Evolutionary conservation across 768 basidiomycete species (phyloP), one percentile per base, ranked within the genome.

Genomic region (Trametes sanguinea): DNA sequence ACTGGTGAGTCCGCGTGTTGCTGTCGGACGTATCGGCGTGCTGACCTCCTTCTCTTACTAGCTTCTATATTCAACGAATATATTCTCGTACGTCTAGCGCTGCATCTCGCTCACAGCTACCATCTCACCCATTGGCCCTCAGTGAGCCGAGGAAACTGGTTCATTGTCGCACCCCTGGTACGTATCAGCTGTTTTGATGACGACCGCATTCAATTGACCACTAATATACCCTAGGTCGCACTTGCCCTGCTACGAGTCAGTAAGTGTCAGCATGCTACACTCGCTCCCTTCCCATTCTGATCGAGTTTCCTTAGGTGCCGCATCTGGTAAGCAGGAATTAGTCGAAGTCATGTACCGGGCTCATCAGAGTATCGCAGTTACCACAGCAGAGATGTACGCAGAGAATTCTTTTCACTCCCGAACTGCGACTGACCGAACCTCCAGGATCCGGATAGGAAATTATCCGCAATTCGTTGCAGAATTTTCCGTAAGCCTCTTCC

Each of bases 31-130:
- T 22, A 22, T 22, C 22, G 22, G 22, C 22, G 22, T 22, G 22
- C 22, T 22, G 22, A 22, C 16, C 22, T 2, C 22, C 2, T n/a
- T 14, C 14, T 17, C 43, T 11, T 5, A 3, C 11, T 39, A 73
- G 72, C 42, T 73, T 71, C 64, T 73, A 70, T 61, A 65, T 63
- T 11, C 63, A 61, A 35, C 55, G 65, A 7, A 61, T 67, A 35
- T 61, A 68, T 17, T 65, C 59, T 22, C 54, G 70, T 71, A 53
- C 14, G 69, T 65, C 1, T 7, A 6, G 11, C n/a, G 13, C 17
- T 6, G 8, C 8, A 0, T 14, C 4, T 32, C 22, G 22, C 22
- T 22, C 22, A 22, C 22, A 13, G 29, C 3, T 11, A 27, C 4
- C 8, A 4, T 5, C n/a, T 11, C 30, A 22, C 6, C 3, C 29